Percentiles rank a stretch among this genome's conserved stretches.
Conservation (phyloP, 805 yeast genomes). For the Monosporozyma yasuniensis region DNA sequence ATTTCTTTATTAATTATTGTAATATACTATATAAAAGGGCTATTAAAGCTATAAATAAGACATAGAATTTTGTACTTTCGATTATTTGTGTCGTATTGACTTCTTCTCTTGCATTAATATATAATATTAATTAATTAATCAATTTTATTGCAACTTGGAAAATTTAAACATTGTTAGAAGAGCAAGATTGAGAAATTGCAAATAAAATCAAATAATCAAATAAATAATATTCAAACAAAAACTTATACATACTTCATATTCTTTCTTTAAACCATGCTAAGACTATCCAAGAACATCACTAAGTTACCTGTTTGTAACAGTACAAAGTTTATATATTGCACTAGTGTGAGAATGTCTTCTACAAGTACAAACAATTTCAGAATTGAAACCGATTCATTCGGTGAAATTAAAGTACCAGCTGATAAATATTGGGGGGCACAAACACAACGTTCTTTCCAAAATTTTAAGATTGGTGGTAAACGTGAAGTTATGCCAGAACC, state of each 20-base stretch:
- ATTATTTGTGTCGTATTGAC: neutral
- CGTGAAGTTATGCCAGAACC: slow-evolving; percentile 90
- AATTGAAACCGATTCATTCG: slow-evolving; percentile 91
- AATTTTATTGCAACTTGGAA: neutral
- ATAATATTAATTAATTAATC: neutral
- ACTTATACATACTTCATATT: neutral
- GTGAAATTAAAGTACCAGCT: slow-evolving; percentile 84
- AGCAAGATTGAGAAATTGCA: neutral
- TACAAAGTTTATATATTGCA: neutral
- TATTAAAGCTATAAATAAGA: no score
- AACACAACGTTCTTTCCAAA: slow-evolving; percentile 85
- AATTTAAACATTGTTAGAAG: no score
- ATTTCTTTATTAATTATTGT: neutral
- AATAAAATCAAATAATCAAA: neutral
- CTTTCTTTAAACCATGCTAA: neutral
- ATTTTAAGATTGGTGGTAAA: slow-evolving; percentile 92
- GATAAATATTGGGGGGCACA: slow-evolving; percentile 97
- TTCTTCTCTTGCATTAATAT: neutral
- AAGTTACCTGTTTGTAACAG: neutral
- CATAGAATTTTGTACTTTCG: no score
- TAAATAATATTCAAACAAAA: neutral
- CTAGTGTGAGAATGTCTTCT: neutral
- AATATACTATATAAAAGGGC: no score
- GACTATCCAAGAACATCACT: neutral
- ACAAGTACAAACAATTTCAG: slow-evolving; percentile 29